Conservation (phyloP, 768 basidiomycete genomes). For the Mycena chlorophos region DNA sequence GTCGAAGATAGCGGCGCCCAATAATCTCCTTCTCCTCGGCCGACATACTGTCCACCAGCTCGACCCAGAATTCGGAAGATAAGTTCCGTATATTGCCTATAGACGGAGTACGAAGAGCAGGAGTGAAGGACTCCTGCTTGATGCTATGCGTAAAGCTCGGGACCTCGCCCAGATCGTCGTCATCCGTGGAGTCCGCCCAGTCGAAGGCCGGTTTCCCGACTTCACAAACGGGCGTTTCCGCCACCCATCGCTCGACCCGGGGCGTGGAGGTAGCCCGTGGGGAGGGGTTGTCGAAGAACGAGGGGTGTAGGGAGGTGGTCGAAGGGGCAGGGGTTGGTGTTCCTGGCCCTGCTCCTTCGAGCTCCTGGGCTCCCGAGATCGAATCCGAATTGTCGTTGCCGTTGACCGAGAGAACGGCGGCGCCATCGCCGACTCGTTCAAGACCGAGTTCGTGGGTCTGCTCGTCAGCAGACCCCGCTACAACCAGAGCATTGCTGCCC, state of each 20-base stretch:
- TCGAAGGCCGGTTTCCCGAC: background rate
- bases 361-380: no score
- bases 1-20: background rate
- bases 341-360: no score
- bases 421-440: background rate
- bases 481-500: no score
- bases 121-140: background rate
- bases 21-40: background rate
- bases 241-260: no score
- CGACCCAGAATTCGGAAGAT: conserved; percentile 2
- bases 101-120: background rate
- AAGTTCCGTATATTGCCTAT: background rate
- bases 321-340: no score
- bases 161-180: background rate
- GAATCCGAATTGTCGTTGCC: no score
- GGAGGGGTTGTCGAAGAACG: no score
- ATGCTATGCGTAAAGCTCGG: background rate
- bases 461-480: background rate
- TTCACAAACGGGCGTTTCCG: background rate
- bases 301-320: no score
- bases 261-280: no score
- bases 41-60: background rate
- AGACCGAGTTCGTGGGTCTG: no score
- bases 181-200: background rate
- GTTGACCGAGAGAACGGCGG: background rate